Conservation (phyloP, 257 asterid genomes). For the Solanum commersonii region DNA sequence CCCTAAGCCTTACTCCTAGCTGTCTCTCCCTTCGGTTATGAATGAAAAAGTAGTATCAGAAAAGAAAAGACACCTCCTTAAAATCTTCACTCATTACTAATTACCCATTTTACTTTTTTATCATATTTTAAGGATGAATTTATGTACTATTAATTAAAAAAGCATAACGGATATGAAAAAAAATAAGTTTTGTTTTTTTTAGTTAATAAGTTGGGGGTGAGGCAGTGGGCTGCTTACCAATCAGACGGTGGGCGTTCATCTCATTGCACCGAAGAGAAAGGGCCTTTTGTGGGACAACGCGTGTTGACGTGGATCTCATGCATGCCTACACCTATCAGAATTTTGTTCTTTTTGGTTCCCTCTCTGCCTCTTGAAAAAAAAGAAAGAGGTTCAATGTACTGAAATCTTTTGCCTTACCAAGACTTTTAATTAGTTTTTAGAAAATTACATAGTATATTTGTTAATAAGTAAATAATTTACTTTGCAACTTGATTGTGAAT, state of each 20-base stretch:
- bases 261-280: slow-evolving; percentile 19
- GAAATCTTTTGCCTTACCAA: not conserved
- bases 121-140: not conserved
- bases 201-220: not conserved
- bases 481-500: not conserved
- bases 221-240: slow-evolving; percentile 1
- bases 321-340: slow-evolving; percentile 25
- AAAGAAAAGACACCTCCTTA: not conserved
- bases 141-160: not conserved
- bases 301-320: slow-evolving; percentile 24
- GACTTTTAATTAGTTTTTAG: not conserved
- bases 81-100: not conserved
- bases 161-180: not conserved
- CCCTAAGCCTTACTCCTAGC: not conserved
- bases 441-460: not conserved
- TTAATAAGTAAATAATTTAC: not conserved
- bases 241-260: slow-evolving; percentile 4
- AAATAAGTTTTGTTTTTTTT: not conserved
- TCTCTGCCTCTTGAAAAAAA: not conserved
- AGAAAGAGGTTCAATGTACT: not conserved
- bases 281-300: slow-evolving; percentile 14
- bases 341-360: not conserved
- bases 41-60: not conserved
- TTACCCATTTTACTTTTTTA: not conserved
- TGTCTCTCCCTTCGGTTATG: not conserved